phyloP scores from a whole-genome alignment of 2,329 filamentous ascomycete genomes.

The Stenocarpella maydis region DNA sequence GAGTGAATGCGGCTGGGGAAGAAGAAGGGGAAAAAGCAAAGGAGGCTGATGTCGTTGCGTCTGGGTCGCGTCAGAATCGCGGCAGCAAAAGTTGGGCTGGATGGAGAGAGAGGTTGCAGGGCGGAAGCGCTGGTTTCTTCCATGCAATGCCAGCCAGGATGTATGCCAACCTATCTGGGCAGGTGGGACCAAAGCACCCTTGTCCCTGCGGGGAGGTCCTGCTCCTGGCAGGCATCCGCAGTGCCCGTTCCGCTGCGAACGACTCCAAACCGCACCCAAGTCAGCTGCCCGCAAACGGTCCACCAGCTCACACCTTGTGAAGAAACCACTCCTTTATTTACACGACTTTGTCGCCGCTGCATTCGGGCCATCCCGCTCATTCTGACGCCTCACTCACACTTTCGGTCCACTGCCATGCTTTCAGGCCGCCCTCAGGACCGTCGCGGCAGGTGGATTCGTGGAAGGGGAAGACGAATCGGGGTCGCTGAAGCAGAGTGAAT shows the following conservation, averaged over 20 bases:
- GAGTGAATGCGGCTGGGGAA: constrained; percentile 12
- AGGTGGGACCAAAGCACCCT: neutral
- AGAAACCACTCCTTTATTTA: neutral
- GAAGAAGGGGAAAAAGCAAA: constrained; percentile 12
- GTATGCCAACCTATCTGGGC: constrained; percentile 6
- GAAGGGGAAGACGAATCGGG: constrained; percentile 18
- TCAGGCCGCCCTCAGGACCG: constrained; percentile 17
- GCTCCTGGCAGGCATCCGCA: neutral
- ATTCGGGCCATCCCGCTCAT: neutral
- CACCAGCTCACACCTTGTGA: neutral
- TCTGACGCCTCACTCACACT: constrained; percentile 14
- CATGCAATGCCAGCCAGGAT: constrained; percentile 8
- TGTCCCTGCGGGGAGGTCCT: constrained; percentile 4
- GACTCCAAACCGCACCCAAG: constrained; percentile 1
- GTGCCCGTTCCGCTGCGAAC: constrained; percentile 1
- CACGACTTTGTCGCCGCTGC: neutral
- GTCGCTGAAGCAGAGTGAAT: neutral
- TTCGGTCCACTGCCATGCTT: constrained; percentile 15
- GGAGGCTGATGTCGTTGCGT: constrained; percentile 28
- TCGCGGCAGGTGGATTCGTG: neutral
- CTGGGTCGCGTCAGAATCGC: constrained; percentile 33
- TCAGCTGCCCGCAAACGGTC: constrained; percentile 7
- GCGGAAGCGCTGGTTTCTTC: constrained; percentile 23
- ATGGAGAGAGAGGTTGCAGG: constrained; percentile 31
- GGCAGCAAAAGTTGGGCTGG: constrained; percentile 26